These are phyloP conservation scores for Fusarium piperis DNA, from an alignment of 2,329 filamentous ascomycete species.

Conservation along the genomic window DNA sequence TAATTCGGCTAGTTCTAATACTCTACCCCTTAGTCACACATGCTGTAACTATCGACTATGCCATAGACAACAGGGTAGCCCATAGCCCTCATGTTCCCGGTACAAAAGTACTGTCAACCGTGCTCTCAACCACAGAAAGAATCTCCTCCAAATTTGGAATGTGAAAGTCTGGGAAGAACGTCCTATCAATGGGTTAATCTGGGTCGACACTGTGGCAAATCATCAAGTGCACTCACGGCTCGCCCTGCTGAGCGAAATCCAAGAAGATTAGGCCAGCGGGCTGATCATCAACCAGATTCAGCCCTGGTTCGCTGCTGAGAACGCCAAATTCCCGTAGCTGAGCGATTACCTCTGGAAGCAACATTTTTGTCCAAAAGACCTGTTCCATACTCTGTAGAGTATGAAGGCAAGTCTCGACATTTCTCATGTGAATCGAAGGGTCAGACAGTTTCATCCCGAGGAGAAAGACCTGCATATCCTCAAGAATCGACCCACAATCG, in stretches of 20 bases:
- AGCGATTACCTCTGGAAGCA: slow-evolving; percentile 6
- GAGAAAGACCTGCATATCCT: slow-evolving; percentile 18
- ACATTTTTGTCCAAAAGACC: slow-evolving; percentile 15
- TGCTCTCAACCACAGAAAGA: background rate
- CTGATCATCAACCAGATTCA: background rate
- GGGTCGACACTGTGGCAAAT: no score
- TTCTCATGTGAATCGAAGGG: background rate
- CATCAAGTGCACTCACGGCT: background rate
- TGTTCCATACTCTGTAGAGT: slow-evolving; percentile 16
- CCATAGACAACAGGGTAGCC: no score
- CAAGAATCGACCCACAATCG: slow-evolving; percentile 8
- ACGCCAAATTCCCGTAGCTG: slow-evolving; percentile 14
- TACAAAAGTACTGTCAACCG: background rate
- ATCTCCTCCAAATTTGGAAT: slow-evolving; percentile 12
- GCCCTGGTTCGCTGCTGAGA: background rate
- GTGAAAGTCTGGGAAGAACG: slow-evolving; percentile 2
- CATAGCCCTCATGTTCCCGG: background rate
- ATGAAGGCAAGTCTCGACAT: background rate
- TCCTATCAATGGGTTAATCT: background rate
- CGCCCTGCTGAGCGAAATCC: slow-evolving; percentile 4
- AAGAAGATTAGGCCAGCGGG: background rate
- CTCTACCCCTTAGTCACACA: background rate
- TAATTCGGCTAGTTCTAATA: background rate
- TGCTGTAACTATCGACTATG: background rate
- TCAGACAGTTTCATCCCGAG: background rate